Conservation (phyloP, 2,329 filamentous ascomycete species). For the Beauveria australis region DNA sequence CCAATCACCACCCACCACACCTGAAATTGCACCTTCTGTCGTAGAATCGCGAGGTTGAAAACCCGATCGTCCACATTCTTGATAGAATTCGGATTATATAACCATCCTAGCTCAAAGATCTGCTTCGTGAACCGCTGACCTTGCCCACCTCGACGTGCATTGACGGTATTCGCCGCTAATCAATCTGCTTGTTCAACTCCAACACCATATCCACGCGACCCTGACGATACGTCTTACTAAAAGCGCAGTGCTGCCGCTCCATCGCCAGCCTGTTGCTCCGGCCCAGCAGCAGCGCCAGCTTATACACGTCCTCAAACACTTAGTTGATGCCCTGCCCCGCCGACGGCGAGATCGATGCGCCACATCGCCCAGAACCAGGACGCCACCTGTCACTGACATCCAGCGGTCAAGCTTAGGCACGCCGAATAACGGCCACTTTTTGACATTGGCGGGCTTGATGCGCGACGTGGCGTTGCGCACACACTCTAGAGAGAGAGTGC, state of each 20-base stretch:
- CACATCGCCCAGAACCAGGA: conserved; percentile 39
- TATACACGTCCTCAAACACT: conserved; percentile 42
- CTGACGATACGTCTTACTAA: conserved; percentile 42
- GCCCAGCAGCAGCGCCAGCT: conserved; percentile 31
- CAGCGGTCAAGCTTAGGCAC: conserved; percentile 38
- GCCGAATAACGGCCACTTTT: conserved; percentile 42
- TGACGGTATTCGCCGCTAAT: conserved; percentile 36
- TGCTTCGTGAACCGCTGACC: conserved; percentile 18
- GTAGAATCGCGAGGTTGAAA: background rate
- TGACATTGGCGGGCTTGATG: conserved; percentile 26
- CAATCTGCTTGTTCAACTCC: conserved; percentile 39
- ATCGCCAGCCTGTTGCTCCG: conserved; percentile 16
- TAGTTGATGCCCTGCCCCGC: conserved; percentile 40
- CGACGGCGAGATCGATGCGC: conserved; percentile 39
- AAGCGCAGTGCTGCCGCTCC: conserved; percentile 23
- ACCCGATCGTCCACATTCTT: conserved; percentile 10
- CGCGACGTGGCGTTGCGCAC: conserved; percentile 26
- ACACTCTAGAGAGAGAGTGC: conserved; percentile 28
- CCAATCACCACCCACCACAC: background rate
- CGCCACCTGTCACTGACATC: conserved; percentile 27
- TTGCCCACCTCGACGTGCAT: conserved; percentile 16
- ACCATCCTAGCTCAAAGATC: conserved; percentile 31
- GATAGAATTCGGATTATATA: conserved; percentile 33
- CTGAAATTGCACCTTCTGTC: background rate
- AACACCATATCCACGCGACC: conserved; percentile 38